A percentile compares a stretch with the other conserved stretches of the same genome.
phyloP scores from a whole-genome alignment of 169 alveolate genomes.

The Babesia divergens region DNA sequence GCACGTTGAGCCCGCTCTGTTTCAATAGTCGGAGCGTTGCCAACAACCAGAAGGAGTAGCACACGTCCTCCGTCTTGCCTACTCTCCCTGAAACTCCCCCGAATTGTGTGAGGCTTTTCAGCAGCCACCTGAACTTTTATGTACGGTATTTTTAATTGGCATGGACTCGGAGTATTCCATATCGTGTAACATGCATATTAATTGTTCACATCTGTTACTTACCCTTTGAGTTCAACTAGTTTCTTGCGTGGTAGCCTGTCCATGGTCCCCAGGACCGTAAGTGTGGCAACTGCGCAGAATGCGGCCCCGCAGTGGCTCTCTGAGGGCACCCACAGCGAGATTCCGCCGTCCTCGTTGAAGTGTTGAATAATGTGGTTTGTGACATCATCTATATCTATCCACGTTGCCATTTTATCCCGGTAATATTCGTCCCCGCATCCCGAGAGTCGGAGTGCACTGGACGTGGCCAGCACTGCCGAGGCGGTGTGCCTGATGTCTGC shows the following conservation, averaged over 20 bases:
- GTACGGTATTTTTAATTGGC: neutral
- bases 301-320: conserved; percentile 76
- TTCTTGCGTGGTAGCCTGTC: neutral
- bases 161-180: neutral
- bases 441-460: neutral
- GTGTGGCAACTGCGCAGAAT: conserved; percentile 62
- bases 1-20: conserved; percentile 1
- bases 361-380: conserved; percentile 30
- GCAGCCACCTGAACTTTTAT: conserved; percentile 40
- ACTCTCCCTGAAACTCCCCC: conserved; percentile 73
- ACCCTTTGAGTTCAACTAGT: conserved; percentile 21
- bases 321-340: conserved; percentile 41
- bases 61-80: conserved; percentile 70
- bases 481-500: conserved; percentile 44
- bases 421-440: neutral
- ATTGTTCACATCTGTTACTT: neutral
- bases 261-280: conserved; percentile 8
- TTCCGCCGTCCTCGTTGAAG: conserved; percentile 74
- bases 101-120: conserved; percentile 18
- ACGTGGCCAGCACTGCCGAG: conserved; percentile 39
- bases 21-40: conserved; percentile 50
- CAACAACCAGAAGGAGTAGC: conserved; percentile 75
- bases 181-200: neutral
- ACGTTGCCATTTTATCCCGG: neutral
- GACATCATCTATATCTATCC: conserved; percentile 19